Percentiles rank a stretch among this genome's conserved stretches.
These are phyloP conservation scores for Russula vinacea DNA, from an alignment of 768 basidiomycete species.

Conservation along the genomic window DNA sequence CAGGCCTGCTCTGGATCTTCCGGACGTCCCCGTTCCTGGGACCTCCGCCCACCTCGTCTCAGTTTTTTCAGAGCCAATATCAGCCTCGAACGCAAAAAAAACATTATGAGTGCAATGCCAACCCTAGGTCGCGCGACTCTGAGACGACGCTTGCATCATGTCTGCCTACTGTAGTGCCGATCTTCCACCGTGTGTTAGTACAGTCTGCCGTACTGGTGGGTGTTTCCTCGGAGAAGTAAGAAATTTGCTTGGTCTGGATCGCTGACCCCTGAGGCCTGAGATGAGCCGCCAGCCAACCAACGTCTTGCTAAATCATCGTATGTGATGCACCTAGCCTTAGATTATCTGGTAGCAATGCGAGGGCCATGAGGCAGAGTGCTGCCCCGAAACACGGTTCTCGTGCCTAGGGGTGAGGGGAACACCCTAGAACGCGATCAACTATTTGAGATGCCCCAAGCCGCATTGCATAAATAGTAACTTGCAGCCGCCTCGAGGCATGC, in stretches of 20 bases:
- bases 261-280: background rate
- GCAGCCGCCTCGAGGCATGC: background rate
- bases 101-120: background rate
- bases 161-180: background rate
- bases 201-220: background rate
- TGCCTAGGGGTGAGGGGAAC: constrained; percentile 9
- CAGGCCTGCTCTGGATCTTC: background rate
- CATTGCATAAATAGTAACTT: background rate
- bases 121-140: background rate
- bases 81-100: background rate
- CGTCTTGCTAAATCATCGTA: background rate
- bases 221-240: background rate
- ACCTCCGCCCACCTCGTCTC: background rate
- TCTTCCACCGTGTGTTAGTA: background rate
- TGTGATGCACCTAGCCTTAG: background rate
- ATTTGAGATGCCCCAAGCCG: background rate
- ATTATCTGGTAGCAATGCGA: background rate
- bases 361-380: constrained; percentile 9
- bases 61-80: background rate
- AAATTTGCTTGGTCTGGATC: background rate
- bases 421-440: background rate
- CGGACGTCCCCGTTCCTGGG: background rate
- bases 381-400: constrained; percentile 3
- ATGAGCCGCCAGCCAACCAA: background rate
- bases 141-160: background rate